Conservation (phyloP, 768 basidiomycete species). For the Tephrocybe sp. region DNA sequence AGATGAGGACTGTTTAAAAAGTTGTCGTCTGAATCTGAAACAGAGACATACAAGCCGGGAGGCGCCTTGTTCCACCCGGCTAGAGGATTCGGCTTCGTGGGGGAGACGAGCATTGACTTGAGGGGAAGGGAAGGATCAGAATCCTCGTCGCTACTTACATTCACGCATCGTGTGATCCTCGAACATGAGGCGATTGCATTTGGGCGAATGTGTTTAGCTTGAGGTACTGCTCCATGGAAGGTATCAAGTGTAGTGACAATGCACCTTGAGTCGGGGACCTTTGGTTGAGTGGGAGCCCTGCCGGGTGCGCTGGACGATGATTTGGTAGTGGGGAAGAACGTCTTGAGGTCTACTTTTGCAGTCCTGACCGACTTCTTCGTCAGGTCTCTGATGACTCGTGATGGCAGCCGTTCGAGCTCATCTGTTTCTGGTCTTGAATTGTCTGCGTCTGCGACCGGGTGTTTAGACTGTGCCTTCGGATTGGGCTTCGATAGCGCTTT, state of each 20-base stretch:
- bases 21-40: slow-evolving; percentile 13
- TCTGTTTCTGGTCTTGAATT: not conserved
- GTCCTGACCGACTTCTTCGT: slow-evolving; percentile 16
- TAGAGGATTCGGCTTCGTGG: slow-evolving; percentile 11
- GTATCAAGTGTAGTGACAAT: not conserved
- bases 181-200: slow-evolving; percentile 1
- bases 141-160: slow-evolving; percentile 6
- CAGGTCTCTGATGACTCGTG: slow-evolving; percentile 18
- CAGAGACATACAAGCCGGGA: not conserved
- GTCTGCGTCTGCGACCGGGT: not conserved
- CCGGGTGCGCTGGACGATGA: not conserved
- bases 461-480: not conserved
- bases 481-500: slow-evolving; percentile 6
- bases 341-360: slow-evolving; percentile 1
- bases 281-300: no score
- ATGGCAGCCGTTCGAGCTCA: not conserved
- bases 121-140: not conserved
- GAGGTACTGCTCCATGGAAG: not conserved
- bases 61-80: slow-evolving; percentile 3
- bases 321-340: slow-evolving; percentile 12
- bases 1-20: not conserved
- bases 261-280: no score
- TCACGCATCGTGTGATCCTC: not conserved
- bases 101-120: slow-evolving; percentile 6
- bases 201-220: not conserved